Evolutionary conservation across 1,139 yeast genomes (phyloP).

Genomic region (Lodderomyces beijingensis): DNA sequence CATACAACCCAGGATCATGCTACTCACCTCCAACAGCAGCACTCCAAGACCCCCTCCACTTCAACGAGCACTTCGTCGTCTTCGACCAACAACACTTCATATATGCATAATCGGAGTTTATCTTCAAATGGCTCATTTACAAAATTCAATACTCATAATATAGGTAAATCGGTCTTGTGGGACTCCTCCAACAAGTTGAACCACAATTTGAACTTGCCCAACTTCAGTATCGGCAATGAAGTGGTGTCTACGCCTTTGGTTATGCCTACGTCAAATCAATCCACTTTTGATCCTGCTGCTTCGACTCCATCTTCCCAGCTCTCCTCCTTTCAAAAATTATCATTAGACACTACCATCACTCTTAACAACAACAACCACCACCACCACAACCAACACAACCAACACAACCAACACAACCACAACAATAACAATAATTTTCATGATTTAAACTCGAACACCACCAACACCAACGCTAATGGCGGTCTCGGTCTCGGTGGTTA

Average conservation of each 20-base stretch:
- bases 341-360: constrained; percentile 7
- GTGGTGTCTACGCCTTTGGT: constrained; percentile 12
- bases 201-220: constrained; percentile 26
- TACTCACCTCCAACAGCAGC: constrained; percentile 6
- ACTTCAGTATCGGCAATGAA: constrained; percentile 18
- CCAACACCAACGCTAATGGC: constrained; percentile 1
- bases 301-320: constrained; percentile 7
- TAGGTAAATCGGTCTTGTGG: constrained; percentile 24
- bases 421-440: neutral
- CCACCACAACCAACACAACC: constrained; percentile 3
- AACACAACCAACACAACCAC: constrained; percentile 1
- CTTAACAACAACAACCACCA: neutral
- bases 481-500: constrained; percentile 1
- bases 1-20: too few species aligned
- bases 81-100: constrained; percentile 9
- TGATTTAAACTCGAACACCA: neutral
- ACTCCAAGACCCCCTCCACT: constrained; percentile 9
- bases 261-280: constrained; percentile 8
- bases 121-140: constrained; percentile 9
- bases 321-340: constrained; percentile 9
- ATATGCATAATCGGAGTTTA: constrained; percentile 11
- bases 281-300: constrained; percentile 2
- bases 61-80: constrained; percentile 9
- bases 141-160: constrained; percentile 5
- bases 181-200: constrained; percentile 24